These are phyloP conservation scores for Solanum gandarillasii DNA, from an alignment of 257 asterid species.

Conservation along the genomic window DNA sequence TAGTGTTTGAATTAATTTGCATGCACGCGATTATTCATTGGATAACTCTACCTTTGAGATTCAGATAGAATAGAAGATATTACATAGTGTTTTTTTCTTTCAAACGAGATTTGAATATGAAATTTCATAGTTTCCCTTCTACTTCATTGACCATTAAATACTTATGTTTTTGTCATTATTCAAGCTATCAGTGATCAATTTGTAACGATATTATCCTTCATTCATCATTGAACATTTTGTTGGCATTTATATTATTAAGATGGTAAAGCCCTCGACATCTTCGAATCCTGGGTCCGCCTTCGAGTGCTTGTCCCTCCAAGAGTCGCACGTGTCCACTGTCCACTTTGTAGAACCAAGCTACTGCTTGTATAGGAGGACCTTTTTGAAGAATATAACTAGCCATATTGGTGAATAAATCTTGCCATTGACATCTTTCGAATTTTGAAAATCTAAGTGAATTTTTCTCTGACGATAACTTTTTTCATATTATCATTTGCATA, in stretches of 20 bases:
- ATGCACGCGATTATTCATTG: rapidly evolving
- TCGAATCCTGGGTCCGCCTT: not conserved
- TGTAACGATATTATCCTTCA: not conserved
- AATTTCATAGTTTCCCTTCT: rapidly evolving
- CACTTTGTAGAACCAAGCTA: not conserved
- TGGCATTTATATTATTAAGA: not conserved
- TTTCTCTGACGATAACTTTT: not conserved
- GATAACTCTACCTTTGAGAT: not conserved
- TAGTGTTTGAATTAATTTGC: not conserved
- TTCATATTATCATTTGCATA: not conserved
- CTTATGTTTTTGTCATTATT: rapidly evolving
- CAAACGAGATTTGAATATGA: not conserved
- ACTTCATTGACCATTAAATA: not conserved
- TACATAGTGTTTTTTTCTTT: rapidly evolving
- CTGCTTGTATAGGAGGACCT: not conserved
- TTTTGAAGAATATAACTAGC: not conserved
- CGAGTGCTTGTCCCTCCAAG: not conserved
- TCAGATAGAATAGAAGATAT: not conserved
- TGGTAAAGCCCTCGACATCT: not conserved
- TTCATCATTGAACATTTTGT: no score
- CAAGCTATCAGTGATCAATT: rapidly evolving
- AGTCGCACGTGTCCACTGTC: not conserved
- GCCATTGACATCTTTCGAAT: no score
- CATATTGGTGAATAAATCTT: not conserved
- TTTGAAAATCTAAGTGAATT: no score